Evolutionary conservation across 352 stramenopile genomes (phyloP), one percentile per base, ranked within the genome.

Genomic region (Globisporangium irregulare): DNA sequence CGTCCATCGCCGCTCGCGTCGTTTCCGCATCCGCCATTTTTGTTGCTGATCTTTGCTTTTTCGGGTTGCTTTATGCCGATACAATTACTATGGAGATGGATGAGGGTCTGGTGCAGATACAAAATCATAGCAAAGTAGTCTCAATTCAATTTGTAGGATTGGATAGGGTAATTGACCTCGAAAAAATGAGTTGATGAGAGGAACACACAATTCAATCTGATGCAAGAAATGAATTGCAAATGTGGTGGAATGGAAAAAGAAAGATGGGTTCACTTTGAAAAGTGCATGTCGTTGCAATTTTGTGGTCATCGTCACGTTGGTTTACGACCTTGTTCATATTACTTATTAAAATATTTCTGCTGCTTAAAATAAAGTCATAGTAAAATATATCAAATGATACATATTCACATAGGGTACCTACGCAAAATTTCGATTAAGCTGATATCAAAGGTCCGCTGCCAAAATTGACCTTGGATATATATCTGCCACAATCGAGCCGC

Each of bases 11-110:
- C 56, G 22, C 1, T 24, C 56, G 56, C 56, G 56, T 36, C 56
- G 32, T 29, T 61, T 61, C 56, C 56, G 27, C 27, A 59, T 59
- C 54, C 25, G 55, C 55, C 56, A 61, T 61, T n/a, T 59, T 48
- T 22, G n/a, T 59, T 8, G n/a, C 38, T 8, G n/a, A 10, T 59
- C 9, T 20, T 59, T 38, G 53, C 12, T 38, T 14, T 56, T 18
- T 24, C 0, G 9, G 12, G 25, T 59, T 38, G 54, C 54, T 38
- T 8, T 48, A n/a, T 48, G 14, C 41, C 41, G 43, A 51, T 51
- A 51, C 43, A 51, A 10, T 51, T 51, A 51, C n/a, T 10, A 51
- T 22, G 8, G 43, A 24, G 14, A 59, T 12, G 12, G 7, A 24
- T 14, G 54, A 18, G 27, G 7, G 15, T 43, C 7, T 59, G 43